Base-by-base conservation (phyloP, 768 basidiomycete species). In the Tricholoma sp. region DNA sequence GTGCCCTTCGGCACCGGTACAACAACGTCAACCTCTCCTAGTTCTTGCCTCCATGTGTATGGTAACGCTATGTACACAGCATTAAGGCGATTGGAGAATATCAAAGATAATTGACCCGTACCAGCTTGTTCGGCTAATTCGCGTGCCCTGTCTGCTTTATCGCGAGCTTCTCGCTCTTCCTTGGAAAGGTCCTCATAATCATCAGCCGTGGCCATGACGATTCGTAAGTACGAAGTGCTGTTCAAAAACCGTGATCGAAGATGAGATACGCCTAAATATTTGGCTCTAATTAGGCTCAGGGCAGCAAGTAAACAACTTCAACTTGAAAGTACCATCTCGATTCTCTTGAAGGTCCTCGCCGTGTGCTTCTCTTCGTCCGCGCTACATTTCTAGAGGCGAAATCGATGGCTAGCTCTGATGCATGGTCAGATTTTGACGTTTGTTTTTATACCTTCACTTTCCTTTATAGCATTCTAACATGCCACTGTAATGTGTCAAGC, bases 1-100 rank as follows among this genome's bases (percentile, higher is more conserved):
- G 94, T 96, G 13, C 94, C 96, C 57, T 87, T 83, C 5, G 94
- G 90, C 3, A 99, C 88, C 7, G 91, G 87, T 9, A 98, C 76
- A 11, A 80, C 75, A 52, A 99, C 73, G 59, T 96, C 91, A 18
- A 97, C 81, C 53, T 97, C 94, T 12, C 82, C 84, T 6, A 99
- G 79, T 63, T 94, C 85, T 68, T 99, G 97, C 48, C 73, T 85
- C 97, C 97, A 99, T 54, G 71, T 75, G 71, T 96, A 98, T 5
- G 97, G 97, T 59, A 99, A 76, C 15, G 85, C 92, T 94, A 47
- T 61, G 49, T 48, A 41, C 24, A 49, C 57, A 49, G 57, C 59
- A 59, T 66, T 59, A 62, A 64, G 57, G 59, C 24, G 59, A 60
- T 65, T 60, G 54, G 56, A 55, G 54, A 62, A 53, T 32, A 10